Percentiles rank a stretch among this genome's conserved stretches.
These are phyloP conservation scores for Pleurotus eryngii DNA, from an alignment of 768 basidiomycete species.

Conservation along the genomic window DNA sequence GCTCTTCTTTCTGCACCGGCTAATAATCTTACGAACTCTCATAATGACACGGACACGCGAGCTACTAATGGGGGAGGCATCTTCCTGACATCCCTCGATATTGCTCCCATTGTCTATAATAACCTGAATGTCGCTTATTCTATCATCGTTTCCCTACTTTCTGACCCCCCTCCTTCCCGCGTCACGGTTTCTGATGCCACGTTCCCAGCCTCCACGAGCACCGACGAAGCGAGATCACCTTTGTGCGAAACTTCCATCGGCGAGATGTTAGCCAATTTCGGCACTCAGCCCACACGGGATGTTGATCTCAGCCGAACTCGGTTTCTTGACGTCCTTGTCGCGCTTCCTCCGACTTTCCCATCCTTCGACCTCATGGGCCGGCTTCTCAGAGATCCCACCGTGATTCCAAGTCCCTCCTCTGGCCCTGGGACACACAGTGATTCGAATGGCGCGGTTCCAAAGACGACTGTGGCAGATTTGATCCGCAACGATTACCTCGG, in stretches of 20 bases:
- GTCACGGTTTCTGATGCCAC: neutral
- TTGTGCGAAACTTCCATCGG: neutral
- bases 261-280: neutral
- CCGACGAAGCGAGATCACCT: neutral
- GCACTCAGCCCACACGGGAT: neutral
- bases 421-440: neutral
- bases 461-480: conserved; percentile 61
- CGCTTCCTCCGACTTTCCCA: conserved; percentile 67
- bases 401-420: conserved; percentile 24
- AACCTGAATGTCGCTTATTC: conserved; percentile 72
- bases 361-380: conserved; percentile 74
- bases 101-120: conserved; percentile 60
- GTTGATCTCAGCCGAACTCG: conserved; percentile 34
- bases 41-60: conserved; percentile 27
- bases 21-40: neutral
- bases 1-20: conserved; percentile 38
- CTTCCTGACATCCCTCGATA: conserved; percentile 65
- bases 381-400: conserved; percentile 59
- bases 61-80: conserved; percentile 4
- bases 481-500: conserved; percentile 65
- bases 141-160: conserved; percentile 57
- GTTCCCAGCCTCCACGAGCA: neutral
- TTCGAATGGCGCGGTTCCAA: neutral
- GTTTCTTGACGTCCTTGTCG: conserved; percentile 62
- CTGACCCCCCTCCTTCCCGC: conserved; percentile 25